A percentile compares a stretch with the other conserved stretches of the same genome.
These are phyloP conservation scores for Starmerella vaccinii DNA, from an alignment of 805 yeast genomes.

Conservation along the genomic window DNA sequence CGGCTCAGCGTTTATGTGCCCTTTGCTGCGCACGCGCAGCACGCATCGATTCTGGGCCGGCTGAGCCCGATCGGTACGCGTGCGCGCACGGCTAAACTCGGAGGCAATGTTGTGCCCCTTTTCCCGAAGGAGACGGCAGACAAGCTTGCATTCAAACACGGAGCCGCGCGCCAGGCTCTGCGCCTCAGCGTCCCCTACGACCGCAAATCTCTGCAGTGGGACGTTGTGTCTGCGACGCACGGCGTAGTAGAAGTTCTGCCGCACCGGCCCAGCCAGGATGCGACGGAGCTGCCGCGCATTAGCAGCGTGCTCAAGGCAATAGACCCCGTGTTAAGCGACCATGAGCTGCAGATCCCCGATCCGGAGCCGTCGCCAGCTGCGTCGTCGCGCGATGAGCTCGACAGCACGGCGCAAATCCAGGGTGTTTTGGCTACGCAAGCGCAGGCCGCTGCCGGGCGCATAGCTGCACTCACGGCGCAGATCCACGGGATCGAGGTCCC, in stretches of 20 bases:
- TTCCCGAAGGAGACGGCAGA: not conserved
- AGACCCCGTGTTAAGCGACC: slow-evolving; percentile 15
- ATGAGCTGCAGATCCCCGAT: slow-evolving; percentile 14
- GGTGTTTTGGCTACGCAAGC: slow-evolving; percentile 6
- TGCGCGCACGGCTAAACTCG: slow-evolving; percentile 6
- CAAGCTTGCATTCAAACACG: not conserved
- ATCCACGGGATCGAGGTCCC: slow-evolving; percentile 7
- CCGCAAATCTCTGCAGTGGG: not conserved
- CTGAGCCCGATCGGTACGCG: slow-evolving; percentile 1
- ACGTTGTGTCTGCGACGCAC: not conserved
- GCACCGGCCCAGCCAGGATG: not conserved
- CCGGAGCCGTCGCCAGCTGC: not conserved
- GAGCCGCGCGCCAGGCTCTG: slow-evolving; percentile 11
- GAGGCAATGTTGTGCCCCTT: not conserved
- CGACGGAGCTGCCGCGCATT: not conserved
- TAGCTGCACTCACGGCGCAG: slow-evolving; percentile 11
- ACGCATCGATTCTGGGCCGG: slow-evolving; percentile 1
- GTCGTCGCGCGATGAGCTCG: not conserved
- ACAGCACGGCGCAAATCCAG: not conserved
- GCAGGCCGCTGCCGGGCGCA: slow-evolving; percentile 17
- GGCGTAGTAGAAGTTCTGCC: slow-evolving; percentile 2
- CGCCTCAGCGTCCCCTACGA: slow-evolving; percentile 4
- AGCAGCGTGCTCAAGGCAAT: not conserved
- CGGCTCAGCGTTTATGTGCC: slow-evolving; percentile 12
- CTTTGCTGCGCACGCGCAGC: not conserved